Evolutionary conservation across 352 stramenopile species (phyloP), one percentile per base, ranked within the genome.

Genomic region (Phytophthora syringae): DNA sequence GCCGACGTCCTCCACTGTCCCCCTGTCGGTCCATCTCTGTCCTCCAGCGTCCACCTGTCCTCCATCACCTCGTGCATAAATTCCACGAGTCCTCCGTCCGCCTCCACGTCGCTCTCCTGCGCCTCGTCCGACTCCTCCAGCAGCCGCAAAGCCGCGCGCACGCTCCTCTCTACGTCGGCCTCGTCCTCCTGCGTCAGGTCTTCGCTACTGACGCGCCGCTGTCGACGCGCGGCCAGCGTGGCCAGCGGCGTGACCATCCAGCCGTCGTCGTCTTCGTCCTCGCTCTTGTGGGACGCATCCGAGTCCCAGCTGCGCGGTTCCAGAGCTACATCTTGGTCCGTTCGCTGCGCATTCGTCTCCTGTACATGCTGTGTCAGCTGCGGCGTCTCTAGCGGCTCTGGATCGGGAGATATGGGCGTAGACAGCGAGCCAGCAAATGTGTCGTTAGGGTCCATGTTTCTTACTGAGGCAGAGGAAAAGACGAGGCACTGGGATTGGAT

Each of bases 1-100:
- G 1, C 43, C 25, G 72, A 44, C 3, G 30, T 56, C 47, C 22
- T 62, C 64, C 64, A 74, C 20, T 61, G 37, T 30, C 28, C 0
- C 18, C 7, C 40, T 11, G 7, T 15, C 13, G 65, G 51, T 16
- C 28, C 40, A 22, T 67, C 45, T 52, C 28, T 55, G 37, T 67
- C 53, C 7, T 67, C 67, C 37, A 66, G 20, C 0, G 49, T 74
- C 74, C 74, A 82, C 18, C 43, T 62, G 27, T 74, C 67, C 39
- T 79, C 71, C 67, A 81, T 77, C 28, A 74, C 62, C 30, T 81
- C 66, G 25, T 86, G 70, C n/a, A 88, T 68, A 65, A 86, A 81
- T 45, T 86, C 81, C 45, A 86, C 66, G 52, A 84, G 84, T 12
- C 49, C 36, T 18, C 44, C 40, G 1, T 52, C 52, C 43, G 32